Evolutionary conservation across 768 basidiomycete genomes (phyloP), one percentile per base, ranked within the genome.

Genomic region (Amanita inopinata): DNA sequence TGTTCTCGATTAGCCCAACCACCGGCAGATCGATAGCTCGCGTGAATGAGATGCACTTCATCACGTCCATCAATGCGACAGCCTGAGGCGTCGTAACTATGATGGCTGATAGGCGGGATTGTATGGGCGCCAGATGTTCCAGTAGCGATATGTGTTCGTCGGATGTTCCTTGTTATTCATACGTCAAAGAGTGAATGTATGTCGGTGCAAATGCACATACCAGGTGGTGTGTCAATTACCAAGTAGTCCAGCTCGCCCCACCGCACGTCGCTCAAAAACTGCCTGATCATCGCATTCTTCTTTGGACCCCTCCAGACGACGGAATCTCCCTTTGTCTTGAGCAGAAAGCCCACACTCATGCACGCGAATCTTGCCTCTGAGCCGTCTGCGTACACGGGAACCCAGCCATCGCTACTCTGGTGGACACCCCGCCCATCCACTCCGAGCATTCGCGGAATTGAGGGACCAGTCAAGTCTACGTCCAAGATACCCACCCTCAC

Each of bases 271-370:
- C 80, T 79, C 58, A 96, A 60, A 59, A 97, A 96, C 65, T 97
- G 93, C 55, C 90, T 69, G 53, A 97, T 94, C 92, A 96, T 96
- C 45, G 84, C 93, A 52, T 93, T 93, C 71, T 96, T 97, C 71
- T 96, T 98, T 36, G 96, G 96, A 0, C 96, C 96, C 55, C 96
- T 67, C 96, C 96, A 99, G 1, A 99, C 89, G 34, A 99, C 91
- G 12, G 88, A 89, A 56, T 98, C 93, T 15, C 80, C 83, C 56
- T 80, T 82, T 56, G 81, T 83, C 66, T 89, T 88, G 52, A 98
- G 62, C 51, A 99, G 65, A 61, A 98, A 97, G 2, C 91, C 96
- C 6, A 98, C 91, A 56, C 87, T 91, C 96, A 99, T 99, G 60
- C 89, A 92, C 9, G 81, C 83, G 46, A 99, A 59, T 51, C 91